Evolutionary conservation across 2,329 filamentous ascomycete species (phyloP).

Genomic region (Ophiostoma australiae): DNA sequence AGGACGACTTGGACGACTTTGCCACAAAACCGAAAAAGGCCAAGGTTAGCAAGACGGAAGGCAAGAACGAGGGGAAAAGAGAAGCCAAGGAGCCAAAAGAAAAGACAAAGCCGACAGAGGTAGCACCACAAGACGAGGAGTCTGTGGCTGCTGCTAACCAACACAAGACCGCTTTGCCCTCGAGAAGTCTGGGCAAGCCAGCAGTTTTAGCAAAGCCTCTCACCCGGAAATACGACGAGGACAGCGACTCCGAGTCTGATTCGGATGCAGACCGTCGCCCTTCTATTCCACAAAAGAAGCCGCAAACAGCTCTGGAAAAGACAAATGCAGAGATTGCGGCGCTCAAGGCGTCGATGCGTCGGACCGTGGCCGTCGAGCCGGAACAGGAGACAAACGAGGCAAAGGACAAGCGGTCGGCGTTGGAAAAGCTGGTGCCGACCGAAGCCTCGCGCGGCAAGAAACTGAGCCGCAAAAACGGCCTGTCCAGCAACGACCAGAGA

Average conservation of each 20-base stretch:
- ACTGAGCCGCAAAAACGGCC: constrained; percentile 49
- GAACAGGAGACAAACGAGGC: constrained; percentile 44
- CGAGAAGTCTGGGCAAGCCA: not conserved
- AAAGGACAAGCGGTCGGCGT: constrained; percentile 54
- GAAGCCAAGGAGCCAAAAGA: not conserved
- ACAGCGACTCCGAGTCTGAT: constrained; percentile 33
- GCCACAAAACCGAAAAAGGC: constrained; percentile 30
- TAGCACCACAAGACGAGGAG: not conserved
- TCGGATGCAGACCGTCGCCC: constrained; percentile 31
- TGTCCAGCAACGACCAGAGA: constrained; percentile 55
- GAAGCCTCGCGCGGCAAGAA: constrained; percentile 67
- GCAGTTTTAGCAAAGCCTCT: not conserved
- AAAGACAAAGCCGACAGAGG: constrained; percentile 14
- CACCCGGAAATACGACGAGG: constrained; percentile 24
- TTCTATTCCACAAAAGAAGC: constrained; percentile 30
- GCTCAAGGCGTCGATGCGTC: constrained; percentile 75
- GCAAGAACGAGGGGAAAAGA: constrained; percentile 31
- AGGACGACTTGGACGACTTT: constrained; percentile 42
- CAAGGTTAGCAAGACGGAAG: constrained; percentile 30
- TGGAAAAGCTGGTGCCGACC: constrained; percentile 70
- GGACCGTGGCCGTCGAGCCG: constrained; percentile 50
- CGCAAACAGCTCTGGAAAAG: constrained; percentile 54
- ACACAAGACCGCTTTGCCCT: constrained; percentile 16
- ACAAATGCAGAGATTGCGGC: constrained; percentile 78
- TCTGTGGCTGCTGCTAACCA: not conserved